A percentile compares a stretch with the other conserved stretches of the same genome.
Evolutionary conservation across 2,329 filamentous ascomycete species (phyloP).

Genomic region (Aureobasidium sp.): DNA sequence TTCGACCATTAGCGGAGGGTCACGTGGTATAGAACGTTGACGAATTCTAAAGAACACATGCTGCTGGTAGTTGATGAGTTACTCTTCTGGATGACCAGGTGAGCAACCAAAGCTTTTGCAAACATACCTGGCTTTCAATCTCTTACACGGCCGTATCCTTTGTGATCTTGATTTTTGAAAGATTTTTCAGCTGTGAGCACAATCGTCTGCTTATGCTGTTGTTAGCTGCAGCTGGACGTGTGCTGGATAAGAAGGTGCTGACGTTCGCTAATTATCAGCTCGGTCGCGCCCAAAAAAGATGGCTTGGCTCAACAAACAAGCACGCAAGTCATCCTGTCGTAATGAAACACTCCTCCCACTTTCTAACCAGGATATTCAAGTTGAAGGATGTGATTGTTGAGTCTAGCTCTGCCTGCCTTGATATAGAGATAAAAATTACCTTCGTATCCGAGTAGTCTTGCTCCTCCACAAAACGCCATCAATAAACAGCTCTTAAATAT

Average conservation of each 20-base stretch:
- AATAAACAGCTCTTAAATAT: not conserved
- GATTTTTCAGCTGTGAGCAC: not conserved
- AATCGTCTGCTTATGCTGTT: not conserved
- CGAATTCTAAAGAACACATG: not conserved
- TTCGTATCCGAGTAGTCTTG: not conserved
- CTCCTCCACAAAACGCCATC: not conserved
- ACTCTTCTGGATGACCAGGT: not conserved
- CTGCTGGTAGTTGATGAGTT: not conserved
- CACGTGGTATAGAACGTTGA: not conserved
- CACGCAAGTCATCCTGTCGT: slow-evolving; percentile 5
- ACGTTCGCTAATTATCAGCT: not conserved
- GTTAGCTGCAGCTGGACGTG: not conserved
- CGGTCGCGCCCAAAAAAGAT: not conserved
- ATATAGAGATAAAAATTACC: not conserved
- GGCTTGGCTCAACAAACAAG: slow-evolving; percentile 14
- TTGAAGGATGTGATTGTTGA: not conserved
- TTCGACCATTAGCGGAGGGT: not conserved
- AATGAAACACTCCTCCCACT: not conserved
- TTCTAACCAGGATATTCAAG: not conserved
- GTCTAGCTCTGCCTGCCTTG: not conserved
- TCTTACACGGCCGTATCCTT: not conserved
- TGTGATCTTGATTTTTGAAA: not conserved
- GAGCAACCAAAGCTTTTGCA: not conserved
- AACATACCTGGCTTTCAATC: not conserved
- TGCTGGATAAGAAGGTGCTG: not conserved